Percentiles rank a stretch among this genome's conserved stretches.
Conservation (phyloP, 2,329 filamentous ascomycete species). For the Esteya vermicola region DNA sequence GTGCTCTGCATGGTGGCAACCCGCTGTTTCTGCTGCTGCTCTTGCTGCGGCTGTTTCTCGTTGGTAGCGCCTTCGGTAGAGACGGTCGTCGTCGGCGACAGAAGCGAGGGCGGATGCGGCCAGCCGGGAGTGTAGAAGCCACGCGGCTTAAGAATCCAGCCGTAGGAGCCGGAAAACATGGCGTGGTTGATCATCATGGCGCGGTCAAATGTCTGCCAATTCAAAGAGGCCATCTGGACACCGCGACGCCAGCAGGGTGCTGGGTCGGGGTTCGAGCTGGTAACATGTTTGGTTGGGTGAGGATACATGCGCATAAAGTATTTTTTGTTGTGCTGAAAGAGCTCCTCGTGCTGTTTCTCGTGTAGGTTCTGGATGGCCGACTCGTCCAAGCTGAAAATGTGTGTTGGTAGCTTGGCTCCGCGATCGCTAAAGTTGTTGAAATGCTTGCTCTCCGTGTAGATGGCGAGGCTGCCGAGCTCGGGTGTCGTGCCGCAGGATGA, state of each 20-base stretch:
- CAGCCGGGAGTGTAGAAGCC: too few relatives aligned
- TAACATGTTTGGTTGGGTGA: conserved; percentile 52
- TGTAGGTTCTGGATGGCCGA: conserved; percentile 49
- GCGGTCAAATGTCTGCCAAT: conserved; percentile 91
- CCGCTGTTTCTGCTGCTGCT: too few relatives aligned
- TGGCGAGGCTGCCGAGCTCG: conserved; percentile 56
- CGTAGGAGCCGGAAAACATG: conserved; percentile 80
- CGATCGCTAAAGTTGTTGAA: conserved; percentile 60
- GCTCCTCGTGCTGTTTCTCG: conserved; percentile 51
- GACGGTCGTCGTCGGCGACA: conserved; percentile 12
- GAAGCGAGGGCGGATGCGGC: too few relatives aligned
- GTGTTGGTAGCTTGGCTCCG: conserved; percentile 40
- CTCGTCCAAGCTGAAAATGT: conserved; percentile 85
- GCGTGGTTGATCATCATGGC: conserved; percentile 94
- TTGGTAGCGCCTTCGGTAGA: not conserved
- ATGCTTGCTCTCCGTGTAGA: conserved; percentile 78
- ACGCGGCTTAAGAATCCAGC: conserved; percentile 74
- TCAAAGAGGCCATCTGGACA: conserved; percentile 94
- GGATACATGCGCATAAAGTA: conserved; percentile 91
- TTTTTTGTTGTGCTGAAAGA: conserved; percentile 77
- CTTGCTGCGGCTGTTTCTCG: not conserved
- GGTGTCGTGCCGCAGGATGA: conserved; percentile 62
- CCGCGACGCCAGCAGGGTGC: conserved; percentile 83
- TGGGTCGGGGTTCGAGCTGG: conserved; percentile 90
- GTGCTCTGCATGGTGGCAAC: too few relatives aligned